phyloP scores from a whole-genome alignment of 805 yeast species.

The Hanseniaspora valbyensis region DNA sequence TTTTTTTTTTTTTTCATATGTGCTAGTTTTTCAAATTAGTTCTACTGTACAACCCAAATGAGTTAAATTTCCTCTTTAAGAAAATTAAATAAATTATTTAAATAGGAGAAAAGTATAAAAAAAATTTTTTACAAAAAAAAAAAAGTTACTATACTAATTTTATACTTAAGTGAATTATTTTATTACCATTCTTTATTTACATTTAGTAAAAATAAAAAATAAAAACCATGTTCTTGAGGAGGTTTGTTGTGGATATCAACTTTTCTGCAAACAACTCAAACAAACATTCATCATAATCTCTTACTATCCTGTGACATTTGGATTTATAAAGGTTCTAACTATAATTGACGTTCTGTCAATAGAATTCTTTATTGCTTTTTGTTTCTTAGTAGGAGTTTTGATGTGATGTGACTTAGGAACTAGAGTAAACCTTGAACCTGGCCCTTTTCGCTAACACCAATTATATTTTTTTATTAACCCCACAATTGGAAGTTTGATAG shows the following conservation, averaged over 20 bases:
- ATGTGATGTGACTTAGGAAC: conserved; percentile 7
- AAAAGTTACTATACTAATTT: too few relatives aligned
- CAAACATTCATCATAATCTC: neutral
- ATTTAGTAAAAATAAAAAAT: neutral
- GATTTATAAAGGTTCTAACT: neutral
- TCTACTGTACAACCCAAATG: too few relatives aligned
- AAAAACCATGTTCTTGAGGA: conserved; percentile 12
- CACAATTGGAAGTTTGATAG: conserved; percentile 17
- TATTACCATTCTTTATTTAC: too few relatives aligned
- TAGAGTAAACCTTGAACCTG: conserved; percentile 9
- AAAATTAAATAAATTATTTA: too few relatives aligned
- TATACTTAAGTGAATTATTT: too few relatives aligned
- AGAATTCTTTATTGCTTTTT: neutral
- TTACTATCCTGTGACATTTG: neutral
- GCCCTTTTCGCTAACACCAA: conserved; percentile 17
- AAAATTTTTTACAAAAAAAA: too few relatives aligned
- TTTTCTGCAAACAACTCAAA: conserved; percentile 1
- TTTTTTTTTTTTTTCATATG: too few relatives aligned
- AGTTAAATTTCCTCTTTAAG: too few relatives aligned
- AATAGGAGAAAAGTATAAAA: too few relatives aligned
- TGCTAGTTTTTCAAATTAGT: too few relatives aligned
- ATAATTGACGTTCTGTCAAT: conserved; percentile 15
- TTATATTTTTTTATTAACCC: conserved; percentile 13
- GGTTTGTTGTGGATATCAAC: conserved; percentile 5
- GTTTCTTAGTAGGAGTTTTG: neutral